Conservation (phyloP, 257 asterid species). For the Jacaranda mimosifolia region DNA sequence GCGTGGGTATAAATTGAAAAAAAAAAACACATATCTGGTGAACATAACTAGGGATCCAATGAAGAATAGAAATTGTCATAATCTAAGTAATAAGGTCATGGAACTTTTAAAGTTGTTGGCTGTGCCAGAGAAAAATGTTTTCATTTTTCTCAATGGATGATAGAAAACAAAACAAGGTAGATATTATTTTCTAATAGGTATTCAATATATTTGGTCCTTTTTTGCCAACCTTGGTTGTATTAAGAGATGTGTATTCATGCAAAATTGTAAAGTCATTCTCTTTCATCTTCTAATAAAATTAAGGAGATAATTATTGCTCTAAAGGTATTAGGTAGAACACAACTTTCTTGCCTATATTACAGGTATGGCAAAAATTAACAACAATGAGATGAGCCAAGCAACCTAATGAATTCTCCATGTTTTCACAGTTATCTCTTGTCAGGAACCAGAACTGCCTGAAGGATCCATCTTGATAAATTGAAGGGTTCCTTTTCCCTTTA, state of each 20-base stretch:
- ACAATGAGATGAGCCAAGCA: slow-evolving; percentile 22
- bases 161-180: not conserved
- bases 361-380: not conserved
- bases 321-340: not conserved
- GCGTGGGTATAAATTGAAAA: no score
- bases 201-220: not conserved
- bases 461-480: not conserved
- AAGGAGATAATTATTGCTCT: not conserved
- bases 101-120: slow-evolving; percentile 7
- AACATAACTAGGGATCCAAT: slow-evolving; percentile 22
- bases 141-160: not conserved
- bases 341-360: not conserved
- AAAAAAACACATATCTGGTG: slow-evolving; percentile 14
- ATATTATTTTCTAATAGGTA: not conserved
- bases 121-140: not conserved
- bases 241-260: not conserved
- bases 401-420: not conserved
- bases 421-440: not conserved
- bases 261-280: not conserved
- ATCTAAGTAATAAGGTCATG: not conserved
- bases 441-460: not conserved
- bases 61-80: slow-evolving; percentile 12
- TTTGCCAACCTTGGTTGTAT: not conserved
- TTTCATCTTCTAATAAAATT: not conserved
- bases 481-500: not conserved